A percentile compares a stretch with the other conserved stretches of the same genome.
Evolutionary conservation across 768 basidiomycete species (phyloP).

Genomic region (Rhizopogon vesiculosus): DNA sequence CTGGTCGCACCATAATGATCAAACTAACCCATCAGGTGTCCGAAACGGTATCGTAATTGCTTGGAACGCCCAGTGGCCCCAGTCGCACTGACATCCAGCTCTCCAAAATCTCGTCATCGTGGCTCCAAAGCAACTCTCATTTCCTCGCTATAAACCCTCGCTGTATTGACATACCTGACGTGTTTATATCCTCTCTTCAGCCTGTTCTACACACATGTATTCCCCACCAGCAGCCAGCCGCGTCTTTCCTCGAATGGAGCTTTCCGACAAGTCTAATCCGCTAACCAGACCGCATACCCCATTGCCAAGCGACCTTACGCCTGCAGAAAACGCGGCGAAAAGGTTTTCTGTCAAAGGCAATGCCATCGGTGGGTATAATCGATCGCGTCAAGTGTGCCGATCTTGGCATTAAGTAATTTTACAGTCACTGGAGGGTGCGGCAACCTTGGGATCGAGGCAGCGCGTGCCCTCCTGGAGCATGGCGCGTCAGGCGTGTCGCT

Average conservation of each 20-base stretch:
- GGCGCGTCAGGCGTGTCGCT: constrained; percentile 27
- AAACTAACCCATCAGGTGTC: no score
- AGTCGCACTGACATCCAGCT: no score
- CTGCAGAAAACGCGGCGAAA: constrained; percentile 24
- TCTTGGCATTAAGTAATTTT: background rate
- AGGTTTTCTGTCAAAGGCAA: constrained; percentile 37
- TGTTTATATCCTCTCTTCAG: background rate
- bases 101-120: no score
- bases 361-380: constrained; percentile 30
- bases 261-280: constrained; percentile 29
- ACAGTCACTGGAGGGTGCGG: constrained; percentile 43
- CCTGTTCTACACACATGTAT: constrained; percentile 4
- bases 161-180: background rate
- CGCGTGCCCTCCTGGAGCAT: constrained; percentile 40
- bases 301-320: constrained; percentile 9
- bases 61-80: no score
- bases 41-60: no score
- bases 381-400: background rate
- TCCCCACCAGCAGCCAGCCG: constrained; percentile 11
- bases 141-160: background rate
- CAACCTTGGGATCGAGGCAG: constrained; percentile 30
- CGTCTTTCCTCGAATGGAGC: constrained; percentile 25
- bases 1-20: no score
- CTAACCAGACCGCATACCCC: constrained; percentile 24
- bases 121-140: no score